Conservation (phyloP, 176 grass and related monocot genomes). For the Rhynchospora pubera region DNA sequence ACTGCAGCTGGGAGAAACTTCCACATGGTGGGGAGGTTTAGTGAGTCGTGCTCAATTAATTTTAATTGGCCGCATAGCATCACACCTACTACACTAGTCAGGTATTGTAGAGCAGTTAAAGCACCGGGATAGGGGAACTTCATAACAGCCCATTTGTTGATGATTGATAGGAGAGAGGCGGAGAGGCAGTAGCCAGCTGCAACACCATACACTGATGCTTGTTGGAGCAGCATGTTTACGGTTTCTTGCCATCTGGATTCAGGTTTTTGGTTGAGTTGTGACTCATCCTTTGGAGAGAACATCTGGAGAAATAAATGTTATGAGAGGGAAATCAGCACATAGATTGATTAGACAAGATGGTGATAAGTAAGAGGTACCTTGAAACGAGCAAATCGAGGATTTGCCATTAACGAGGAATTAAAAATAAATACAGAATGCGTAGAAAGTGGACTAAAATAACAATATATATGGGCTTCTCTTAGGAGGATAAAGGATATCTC, state of each 20-base stretch:
- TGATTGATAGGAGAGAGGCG: conserved; percentile 58
- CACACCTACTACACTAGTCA: conserved; percentile 43
- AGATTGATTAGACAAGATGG: background rate
- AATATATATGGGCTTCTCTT: background rate
- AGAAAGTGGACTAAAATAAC: background rate
- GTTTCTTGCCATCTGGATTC: background rate
- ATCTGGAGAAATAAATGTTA: conserved; percentile 8
- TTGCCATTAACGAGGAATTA: background rate
- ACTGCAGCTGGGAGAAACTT: conserved; percentile 51
- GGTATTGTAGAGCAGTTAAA: conserved; percentile 56
- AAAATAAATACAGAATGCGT: background rate
- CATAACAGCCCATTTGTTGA: conserved; percentile 74
- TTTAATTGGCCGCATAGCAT: conserved; percentile 36
- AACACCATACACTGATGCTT: conserved; percentile 23
- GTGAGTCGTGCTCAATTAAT: conserved; percentile 50
- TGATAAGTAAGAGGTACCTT: background rate
- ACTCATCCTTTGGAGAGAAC: background rate
- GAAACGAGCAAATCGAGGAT: conserved; percentile 5
- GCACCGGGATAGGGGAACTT: conserved; percentile 68
- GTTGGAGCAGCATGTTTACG: background rate
- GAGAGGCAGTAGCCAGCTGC: conserved; percentile 52
- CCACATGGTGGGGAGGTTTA: conserved; percentile 45
- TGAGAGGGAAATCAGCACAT: background rate
- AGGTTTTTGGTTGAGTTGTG: background rate
- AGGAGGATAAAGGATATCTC: background rate